Evolutionary conservation across 2,329 filamentous ascomycete species (phyloP).

Genomic region (Fusarium paranaense): DNA sequence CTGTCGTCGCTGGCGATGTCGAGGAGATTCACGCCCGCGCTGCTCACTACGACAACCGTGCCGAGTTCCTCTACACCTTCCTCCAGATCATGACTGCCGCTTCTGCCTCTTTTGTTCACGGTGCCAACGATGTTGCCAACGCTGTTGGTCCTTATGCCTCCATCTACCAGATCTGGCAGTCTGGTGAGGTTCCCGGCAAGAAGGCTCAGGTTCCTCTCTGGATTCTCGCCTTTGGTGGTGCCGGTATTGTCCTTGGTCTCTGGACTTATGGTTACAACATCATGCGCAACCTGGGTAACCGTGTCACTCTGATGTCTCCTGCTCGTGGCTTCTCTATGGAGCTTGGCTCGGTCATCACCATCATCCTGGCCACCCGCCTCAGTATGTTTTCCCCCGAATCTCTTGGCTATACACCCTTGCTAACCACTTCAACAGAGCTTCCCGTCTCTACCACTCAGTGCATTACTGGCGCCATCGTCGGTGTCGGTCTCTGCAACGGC

Average conservation of each 20-base stretch:
- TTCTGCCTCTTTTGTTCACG: conserved; percentile 73
- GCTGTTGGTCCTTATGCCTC: conserved; percentile 73
- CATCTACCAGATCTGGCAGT: conserved; percentile 70
- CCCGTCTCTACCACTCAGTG: conserved; percentile 75
- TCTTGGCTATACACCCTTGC: not conserved
- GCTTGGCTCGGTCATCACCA: conserved; percentile 70
- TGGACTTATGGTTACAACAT: conserved; percentile 74
- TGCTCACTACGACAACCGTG: conserved; percentile 70
- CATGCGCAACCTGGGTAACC: conserved; percentile 72
- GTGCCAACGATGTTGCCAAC: conserved; percentile 74
- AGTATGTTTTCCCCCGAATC: conserved; percentile 46
- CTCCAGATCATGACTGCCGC: conserved; percentile 70
- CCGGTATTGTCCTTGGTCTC: conserved; percentile 65
- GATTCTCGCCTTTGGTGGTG: conserved; percentile 68
- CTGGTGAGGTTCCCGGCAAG: conserved; percentile 55
- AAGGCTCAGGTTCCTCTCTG: conserved; percentile 67
- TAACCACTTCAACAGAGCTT: conserved; percentile 54
- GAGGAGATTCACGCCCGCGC: conserved; percentile 67
- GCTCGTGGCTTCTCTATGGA: conserved; percentile 71
- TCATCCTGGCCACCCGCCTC: conserved; percentile 73
- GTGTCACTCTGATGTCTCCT: conserved; percentile 72
- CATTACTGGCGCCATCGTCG: conserved; percentile 71
- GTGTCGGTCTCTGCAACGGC: conserved; percentile 71
- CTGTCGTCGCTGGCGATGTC: conserved; percentile 63
- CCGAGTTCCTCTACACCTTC: conserved; percentile 71